Evolutionary conservation across 2,329 filamentous ascomycete genomes (phyloP), one percentile per base, ranked within the genome.

Genomic region (Phialemoniopsis sp.): DNA sequence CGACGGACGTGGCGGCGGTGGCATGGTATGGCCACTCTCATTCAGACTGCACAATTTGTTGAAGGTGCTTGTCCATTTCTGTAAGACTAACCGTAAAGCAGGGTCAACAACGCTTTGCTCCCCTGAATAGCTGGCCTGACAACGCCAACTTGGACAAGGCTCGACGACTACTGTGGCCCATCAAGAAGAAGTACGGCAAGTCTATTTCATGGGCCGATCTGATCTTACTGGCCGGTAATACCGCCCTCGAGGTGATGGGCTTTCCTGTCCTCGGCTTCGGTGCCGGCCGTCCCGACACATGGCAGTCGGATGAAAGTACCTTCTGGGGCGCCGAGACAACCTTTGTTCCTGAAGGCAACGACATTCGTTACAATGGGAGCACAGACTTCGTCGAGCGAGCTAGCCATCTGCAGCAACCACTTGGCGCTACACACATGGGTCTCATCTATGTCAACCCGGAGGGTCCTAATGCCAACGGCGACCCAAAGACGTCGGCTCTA

Each of bases 171-270:
- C 66, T 88, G 16, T 87, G 82, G 80, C 84, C 84, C 36, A 81
- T 88, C 66, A 88, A 88, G 75, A 82, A 86, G 51, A 88, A 88
- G 71, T 88, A 88, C 46, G 84, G 84, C 57, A 78, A 76, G 70
- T 86, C 83, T 68, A 83, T 88, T 60, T 88, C 84, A 0, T 88
- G 84, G 84, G 80, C 82, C 8, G 84, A 88, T 55, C 63, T 88
- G 40, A 63, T 82, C 34, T 69, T 87, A 37, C 74, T 88, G 38
- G 75, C 81, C 26, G 84, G 84, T 43, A 87, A 87, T 56, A 82
- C 87, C 12, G 83, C 84, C 37, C 69, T 88, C 43, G 84, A 88
- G 63, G 77, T 76, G 45, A 87, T 87, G 80, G 83, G 79, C 38
- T 75, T 84, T 62, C 73, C 78, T 60, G 78, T 82, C 31, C 77